Conservation (phyloP, 108 stramenopile genomes). For the Poteriospumella lacustris region DNA sequence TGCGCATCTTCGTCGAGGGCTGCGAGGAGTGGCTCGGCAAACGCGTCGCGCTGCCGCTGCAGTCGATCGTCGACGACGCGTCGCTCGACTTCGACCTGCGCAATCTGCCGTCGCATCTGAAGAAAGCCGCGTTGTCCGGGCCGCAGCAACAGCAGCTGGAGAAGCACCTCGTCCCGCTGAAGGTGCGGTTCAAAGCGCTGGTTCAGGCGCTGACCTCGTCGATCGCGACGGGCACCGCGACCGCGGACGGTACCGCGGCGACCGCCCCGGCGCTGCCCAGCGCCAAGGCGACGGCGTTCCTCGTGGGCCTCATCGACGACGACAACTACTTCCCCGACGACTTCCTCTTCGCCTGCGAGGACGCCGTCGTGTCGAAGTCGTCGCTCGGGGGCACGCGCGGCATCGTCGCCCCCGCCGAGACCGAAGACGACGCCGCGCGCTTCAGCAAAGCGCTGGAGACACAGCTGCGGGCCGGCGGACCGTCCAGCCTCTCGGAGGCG, state of each 20-base stretch:
- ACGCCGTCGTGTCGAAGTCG: background rate
- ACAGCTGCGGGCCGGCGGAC: too few species aligned
- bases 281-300: background rate
- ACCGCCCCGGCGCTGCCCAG: background rate
- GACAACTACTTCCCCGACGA: background rate
- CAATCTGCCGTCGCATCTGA: too few species aligned
- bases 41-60: background rate
- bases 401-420: background rate
- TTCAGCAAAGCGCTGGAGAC: too few species aligned
- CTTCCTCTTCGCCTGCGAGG: background rate
- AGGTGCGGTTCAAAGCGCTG: background rate
- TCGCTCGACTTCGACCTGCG: background rate
- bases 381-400: background rate
- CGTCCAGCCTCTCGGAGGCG: too few species aligned
- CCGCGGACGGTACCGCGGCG: background rate
- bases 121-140: too few species aligned
- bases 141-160: background rate
- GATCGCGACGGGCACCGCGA: background rate
- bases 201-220: background rate
- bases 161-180: background rate
- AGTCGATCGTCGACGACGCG: background rate
- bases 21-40: background rate
- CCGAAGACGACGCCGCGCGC: background rate
- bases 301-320: background rate
- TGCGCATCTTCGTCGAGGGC: background rate